Percentiles rank a stretch among this genome's conserved stretches.
Conservation (phyloP, 108 stramenopile genomes). For the Pseudonitzschia delicatissima region DNA sequence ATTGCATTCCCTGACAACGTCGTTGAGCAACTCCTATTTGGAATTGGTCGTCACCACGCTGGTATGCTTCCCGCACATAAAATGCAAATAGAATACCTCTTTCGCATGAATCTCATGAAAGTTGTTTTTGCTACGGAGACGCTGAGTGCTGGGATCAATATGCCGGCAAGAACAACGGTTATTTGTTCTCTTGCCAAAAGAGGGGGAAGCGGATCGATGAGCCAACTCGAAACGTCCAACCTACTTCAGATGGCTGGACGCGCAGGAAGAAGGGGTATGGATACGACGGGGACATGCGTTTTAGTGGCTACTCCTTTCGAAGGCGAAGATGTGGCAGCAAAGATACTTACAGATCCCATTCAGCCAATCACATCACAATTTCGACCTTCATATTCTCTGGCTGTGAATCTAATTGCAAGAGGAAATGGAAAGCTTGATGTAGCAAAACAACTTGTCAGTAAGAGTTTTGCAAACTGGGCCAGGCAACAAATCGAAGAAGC, state of each 20-base stretch:
- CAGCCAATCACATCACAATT: constrained; percentile 80
- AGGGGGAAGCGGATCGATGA: constrained; percentile 59
- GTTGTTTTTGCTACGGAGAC: constrained; percentile 95
- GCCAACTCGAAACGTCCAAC: constrained; percentile 69
- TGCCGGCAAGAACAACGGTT: constrained; percentile 80
- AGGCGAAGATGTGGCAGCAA: constrained; percentile 58
- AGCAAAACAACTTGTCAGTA: constrained; percentile 63
- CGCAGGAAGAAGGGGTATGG: constrained; percentile 82
- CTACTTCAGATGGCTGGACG: constrained; percentile 89
- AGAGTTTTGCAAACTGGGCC: constrained; percentile 79
- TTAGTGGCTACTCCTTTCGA: constrained; percentile 78
- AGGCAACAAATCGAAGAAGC: constrained; percentile 46
- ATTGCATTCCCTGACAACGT: constrained; percentile 61
- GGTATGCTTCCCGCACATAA: constrained; percentile 91
- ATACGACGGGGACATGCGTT: constrained; percentile 58
- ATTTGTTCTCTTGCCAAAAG: constrained; percentile 86
- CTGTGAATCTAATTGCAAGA: constrained; percentile 68
- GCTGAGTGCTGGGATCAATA: constrained; percentile 92
- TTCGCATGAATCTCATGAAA: constrained; percentile 78
- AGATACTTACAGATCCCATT: constrained; percentile 70
- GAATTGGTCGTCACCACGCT: constrained; percentile 90
- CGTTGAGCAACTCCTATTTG: constrained; percentile 63
- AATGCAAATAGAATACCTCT: constrained; percentile 56
- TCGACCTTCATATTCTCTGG: constrained; percentile 72
- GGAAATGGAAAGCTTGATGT: constrained; percentile 70